Base-by-base conservation (phyloP, 1,284 basidiomycete species). In the Sporisorium graminicola region DNA sequence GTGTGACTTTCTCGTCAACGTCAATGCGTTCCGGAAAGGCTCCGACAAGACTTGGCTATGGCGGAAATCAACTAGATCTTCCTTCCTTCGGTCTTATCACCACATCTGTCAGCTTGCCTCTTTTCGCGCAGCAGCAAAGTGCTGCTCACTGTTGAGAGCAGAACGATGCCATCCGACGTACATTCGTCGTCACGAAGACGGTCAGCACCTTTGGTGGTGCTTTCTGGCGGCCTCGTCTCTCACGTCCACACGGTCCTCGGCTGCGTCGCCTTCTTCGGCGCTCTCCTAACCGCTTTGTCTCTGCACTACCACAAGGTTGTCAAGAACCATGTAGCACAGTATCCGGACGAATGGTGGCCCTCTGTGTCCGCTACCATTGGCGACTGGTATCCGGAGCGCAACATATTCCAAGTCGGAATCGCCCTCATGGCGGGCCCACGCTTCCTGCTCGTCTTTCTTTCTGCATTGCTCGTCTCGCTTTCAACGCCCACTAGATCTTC, bases 331-430 rank as follows among this genome's bases (percentile, higher is more conserved):
- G 90, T 96, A 0, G 37, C 92, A 56, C 91, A 90, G 22, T 96
- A 92, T 84, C 94, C 94, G 0, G 87, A 94, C 43, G 94, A 96
- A 85, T 96, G 92, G 92, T 94, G 93, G 82, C 94, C 94, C 7
- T 94, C 93, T 4, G 94, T 97, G 4, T 95, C 94, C 29, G 93
- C 94, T 10, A 94, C 94, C 20, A 80, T 80, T 31, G 94, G 94
- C 2, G 94, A 97, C 87, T 95, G 93, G 91, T 94, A 92, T 73
- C 93, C 93, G 22, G 92, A 96, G 77, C 89, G 94, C 67, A 94
- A 92, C 72, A 86, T 94, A 50, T 97, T 98, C 83, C 95, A 98
- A 78, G 91, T 96, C 53, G 87, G 95, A 52, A 95, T 97, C 77
- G 95, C 95, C 14, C 85, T 95, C 37, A 86, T 83, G 29, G 83